Conservation (phyloP, 2,329 filamentous ascomycete genomes). For the Seiridium cupressi region DNA sequence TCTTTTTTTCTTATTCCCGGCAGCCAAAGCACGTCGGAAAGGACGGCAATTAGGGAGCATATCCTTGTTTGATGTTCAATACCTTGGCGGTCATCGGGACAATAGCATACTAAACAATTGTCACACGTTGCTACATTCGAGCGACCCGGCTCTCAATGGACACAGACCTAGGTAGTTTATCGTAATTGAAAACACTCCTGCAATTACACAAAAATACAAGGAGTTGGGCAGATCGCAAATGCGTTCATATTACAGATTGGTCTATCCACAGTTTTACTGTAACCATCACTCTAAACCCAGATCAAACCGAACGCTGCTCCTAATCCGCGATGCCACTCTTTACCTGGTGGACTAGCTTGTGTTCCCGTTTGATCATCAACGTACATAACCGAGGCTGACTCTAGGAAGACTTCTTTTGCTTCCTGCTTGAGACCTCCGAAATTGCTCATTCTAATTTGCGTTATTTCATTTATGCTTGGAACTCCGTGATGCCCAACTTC, state of each 20-base stretch:
- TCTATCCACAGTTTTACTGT: constrained; percentile 5
- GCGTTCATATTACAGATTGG: constrained; percentile 12
- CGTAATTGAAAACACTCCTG: not conserved
- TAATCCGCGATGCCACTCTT: not conserved
- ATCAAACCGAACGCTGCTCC: constrained; percentile 4
- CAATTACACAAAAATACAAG: not conserved
- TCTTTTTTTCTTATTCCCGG: no score
- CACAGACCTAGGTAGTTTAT: no score
- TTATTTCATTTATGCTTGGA: constrained; percentile 45
- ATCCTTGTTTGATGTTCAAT: no score
- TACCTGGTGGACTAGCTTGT: constrained; percentile 3
- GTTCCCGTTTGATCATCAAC: constrained; percentile 9
- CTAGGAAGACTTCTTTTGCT: not conserved
- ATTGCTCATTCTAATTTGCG: not conserved
- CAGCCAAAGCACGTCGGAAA: no score
- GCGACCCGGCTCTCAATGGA: no score
- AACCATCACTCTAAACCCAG: constrained; percentile 8
- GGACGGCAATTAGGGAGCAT: no score
- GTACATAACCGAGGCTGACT: constrained; percentile 8
- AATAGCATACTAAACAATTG: no score
- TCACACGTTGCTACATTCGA: no score
- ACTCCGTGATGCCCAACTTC: constrained; percentile 47
- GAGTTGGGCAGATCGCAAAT: not conserved
- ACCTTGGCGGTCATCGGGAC: no score
- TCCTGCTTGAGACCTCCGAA: not conserved